These are phyloP conservation scores for Tephrocybe rancida DNA, from an alignment of 768 basidiomycete genomes.

Conservation along the genomic window DNA sequence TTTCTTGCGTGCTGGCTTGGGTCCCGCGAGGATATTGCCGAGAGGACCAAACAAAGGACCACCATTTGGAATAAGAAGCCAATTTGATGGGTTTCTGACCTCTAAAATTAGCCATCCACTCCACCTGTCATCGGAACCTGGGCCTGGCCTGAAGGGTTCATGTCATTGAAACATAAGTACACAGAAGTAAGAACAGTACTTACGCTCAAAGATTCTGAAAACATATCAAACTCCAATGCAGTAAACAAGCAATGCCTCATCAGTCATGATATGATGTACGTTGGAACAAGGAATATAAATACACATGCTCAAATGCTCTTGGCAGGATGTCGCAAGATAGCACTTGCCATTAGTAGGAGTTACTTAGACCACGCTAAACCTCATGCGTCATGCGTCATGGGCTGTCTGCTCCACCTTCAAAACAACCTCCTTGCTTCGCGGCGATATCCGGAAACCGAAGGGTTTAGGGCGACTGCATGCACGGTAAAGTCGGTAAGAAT, in stretches of 20 bases:
- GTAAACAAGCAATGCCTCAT: not conserved
- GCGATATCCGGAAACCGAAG: slow-evolving; percentile 7
- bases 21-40: not conserved
- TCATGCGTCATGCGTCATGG: not conserved
- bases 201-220: not conserved
- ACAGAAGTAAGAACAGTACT: too few relatives aligned
- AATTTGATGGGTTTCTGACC: not conserved
- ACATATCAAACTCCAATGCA: not conserved
- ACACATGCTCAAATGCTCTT: not conserved
- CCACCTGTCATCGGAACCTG: too few relatives aligned
- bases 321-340: not conserved
- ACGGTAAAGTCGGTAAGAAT: not conserved
- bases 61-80: too few relatives aligned
- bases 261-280: not conserved
- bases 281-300: not conserved
- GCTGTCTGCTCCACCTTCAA: slow-evolving; percentile 7
- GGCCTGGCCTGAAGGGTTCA: too few relatives aligned
- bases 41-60: not conserved
- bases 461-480: slow-evolving; percentile 9
- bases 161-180: too few relatives aligned
- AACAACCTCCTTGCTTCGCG: slow-evolving; percentile 4
- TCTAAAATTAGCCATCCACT: not conserved
- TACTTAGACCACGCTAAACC: too few relatives aligned
- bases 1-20: too few relatives aligned
- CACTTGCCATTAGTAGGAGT: not conserved